Conservation (phyloP, 805 yeast genomes). For the Saccharomycopsis guyanensis region DNA sequence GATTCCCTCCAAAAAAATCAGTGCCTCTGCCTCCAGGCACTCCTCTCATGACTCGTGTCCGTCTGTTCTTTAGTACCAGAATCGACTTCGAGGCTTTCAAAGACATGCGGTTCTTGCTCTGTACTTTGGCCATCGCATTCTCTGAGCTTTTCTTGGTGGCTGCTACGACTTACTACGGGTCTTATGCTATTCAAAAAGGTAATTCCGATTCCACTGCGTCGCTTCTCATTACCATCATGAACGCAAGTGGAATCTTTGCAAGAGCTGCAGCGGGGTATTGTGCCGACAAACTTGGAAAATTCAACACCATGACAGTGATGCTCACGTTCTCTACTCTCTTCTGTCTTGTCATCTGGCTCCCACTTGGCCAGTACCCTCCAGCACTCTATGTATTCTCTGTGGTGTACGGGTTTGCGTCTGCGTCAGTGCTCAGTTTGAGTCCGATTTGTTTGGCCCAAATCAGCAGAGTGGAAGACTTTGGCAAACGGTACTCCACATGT, state of each 20-base stretch:
- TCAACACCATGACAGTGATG: conserved; percentile 39
- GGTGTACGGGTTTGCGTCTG: conserved; percentile 47
- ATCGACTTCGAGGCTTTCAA: conserved; percentile 28
- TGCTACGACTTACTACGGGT: conserved; percentile 41
- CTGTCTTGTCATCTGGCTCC: conserved; percentile 36
- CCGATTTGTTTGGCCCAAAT: conserved; percentile 57
- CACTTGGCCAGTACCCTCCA: conserved; percentile 30
- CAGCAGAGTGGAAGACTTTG: conserved; percentile 46
- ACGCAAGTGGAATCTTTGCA: conserved; percentile 29
- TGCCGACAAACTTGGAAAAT: conserved; percentile 36
- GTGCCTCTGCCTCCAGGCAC: background rate
- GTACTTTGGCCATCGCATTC: conserved; percentile 37
- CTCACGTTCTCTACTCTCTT: conserved; percentile 29
- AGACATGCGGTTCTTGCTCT: conserved; percentile 37
- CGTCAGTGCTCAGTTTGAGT: conserved; percentile 47
- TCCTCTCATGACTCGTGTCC: background rate
- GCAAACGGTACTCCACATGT: conserved; percentile 48
- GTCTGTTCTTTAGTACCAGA: conserved; percentile 2
- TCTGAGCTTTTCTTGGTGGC: conserved; percentile 40
- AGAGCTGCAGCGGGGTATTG: conserved; percentile 29
- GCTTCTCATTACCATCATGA: conserved; percentile 35
- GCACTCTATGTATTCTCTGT: conserved; percentile 39
- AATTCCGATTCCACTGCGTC: conserved; percentile 32
- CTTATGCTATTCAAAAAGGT: conserved; percentile 43
- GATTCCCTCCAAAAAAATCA: conserved; percentile 23